These are phyloP conservation scores for Tolypocladium sp. DNA, from an alignment of 2,329 filamentous ascomycete genomes.

Conservation along the genomic window DNA sequence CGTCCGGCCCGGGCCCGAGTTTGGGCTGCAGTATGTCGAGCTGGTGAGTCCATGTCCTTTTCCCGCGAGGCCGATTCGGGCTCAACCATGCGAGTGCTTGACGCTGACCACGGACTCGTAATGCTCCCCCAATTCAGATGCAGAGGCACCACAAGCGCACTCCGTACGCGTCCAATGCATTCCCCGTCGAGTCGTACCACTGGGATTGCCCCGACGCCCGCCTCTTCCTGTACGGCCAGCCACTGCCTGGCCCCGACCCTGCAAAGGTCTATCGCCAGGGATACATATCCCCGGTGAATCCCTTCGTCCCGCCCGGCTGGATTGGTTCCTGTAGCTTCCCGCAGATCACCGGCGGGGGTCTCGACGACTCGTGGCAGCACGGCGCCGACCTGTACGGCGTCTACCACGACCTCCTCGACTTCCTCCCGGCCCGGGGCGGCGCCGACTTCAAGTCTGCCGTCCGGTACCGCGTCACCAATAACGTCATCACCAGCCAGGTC, in stretches of 20 bases:
- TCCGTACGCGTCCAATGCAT: conserved; percentile 68
- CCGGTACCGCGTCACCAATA: conserved; percentile 67
- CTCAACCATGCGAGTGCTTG: neutral
- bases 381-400: conserved; percentile 70
- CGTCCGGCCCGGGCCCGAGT: conserved; percentile 40
- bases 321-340: conserved; percentile 71
- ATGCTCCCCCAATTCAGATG: conserved; percentile 35
- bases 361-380: conserved; percentile 68
- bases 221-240: conserved; percentile 60
- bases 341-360: conserved; percentile 63
- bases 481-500: conserved; percentile 74
- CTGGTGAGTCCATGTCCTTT: conserved; percentile 37
- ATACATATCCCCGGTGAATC: conserved; percentile 53
- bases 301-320: conserved; percentile 58
- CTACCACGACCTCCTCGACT: conserved; percentile 59
- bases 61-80: neutral
- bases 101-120: neutral
- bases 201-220: conserved; percentile 67
- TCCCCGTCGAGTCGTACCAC: conserved; percentile 61
- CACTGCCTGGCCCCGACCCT: conserved; percentile 37
- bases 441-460: conserved; percentile 35
- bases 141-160: conserved; percentile 82
- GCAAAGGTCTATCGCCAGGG: conserved; percentile 57
- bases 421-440: conserved; percentile 48
- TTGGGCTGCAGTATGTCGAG: conserved; percentile 65